Evolutionary conservation across 257 asterid species (phyloP).

Genomic region (Solanum lycopersicoides): DNA sequence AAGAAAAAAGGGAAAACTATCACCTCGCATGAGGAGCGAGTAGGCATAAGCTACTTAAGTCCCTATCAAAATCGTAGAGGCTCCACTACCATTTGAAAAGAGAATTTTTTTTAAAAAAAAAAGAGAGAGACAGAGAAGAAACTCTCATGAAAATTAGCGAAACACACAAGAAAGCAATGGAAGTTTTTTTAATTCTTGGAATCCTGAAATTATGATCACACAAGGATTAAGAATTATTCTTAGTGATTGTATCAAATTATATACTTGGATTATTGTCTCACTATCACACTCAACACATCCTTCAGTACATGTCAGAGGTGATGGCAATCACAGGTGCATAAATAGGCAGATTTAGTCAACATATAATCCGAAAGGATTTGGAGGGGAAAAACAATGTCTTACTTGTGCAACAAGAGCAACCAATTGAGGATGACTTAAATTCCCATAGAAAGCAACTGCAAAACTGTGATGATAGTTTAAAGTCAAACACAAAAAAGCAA

Average conservation of each 20-base stretch:
- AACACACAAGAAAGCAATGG: background rate
- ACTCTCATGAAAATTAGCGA: background rate
- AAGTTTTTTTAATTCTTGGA: background rate
- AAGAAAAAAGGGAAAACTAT: background rate
- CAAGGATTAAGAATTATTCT: background rate
- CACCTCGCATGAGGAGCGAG: background rate
- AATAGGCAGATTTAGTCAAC: background rate
- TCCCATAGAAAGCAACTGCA: constrained; percentile 85
- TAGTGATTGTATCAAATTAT: background rate
- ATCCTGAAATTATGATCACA: background rate
- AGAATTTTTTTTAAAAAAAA: background rate
- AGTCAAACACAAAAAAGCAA: background rate
- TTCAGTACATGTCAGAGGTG: background rate
- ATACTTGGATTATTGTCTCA: background rate
- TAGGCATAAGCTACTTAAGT: background rate
- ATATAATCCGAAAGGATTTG: background rate
- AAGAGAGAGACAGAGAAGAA: background rate
- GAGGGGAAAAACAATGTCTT: constrained; percentile 11
- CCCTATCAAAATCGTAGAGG: background rate
- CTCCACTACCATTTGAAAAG: background rate
- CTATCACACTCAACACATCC: background rate
- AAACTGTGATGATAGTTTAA: constrained; percentile 39
- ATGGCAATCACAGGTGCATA: background rate
- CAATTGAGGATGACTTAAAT: constrained; percentile 64
- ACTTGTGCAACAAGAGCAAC: constrained; percentile 98